phyloP scores from a whole-genome alignment of 371 early-diverging fungal species.

The Blakeslea trispora region DNA sequence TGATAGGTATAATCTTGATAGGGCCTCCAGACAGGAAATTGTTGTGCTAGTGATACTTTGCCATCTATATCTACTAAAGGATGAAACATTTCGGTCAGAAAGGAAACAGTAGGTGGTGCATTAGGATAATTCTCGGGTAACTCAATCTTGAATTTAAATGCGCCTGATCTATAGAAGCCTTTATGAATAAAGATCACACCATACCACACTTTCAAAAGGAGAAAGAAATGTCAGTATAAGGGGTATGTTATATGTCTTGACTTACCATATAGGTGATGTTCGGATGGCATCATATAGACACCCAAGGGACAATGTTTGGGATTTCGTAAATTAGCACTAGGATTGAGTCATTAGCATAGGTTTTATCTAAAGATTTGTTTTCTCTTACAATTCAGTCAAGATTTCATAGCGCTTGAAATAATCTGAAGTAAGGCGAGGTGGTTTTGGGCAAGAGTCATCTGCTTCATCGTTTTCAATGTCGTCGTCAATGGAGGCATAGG shows the following conservation, averaged over 20 bases:
- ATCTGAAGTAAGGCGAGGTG: conserved; percentile 22
- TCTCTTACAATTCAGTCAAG: conserved; percentile 51
- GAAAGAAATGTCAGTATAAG: neutral
- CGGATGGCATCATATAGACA: conserved; percentile 85
- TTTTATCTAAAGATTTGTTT: too few species aligned
- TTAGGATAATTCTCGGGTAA: conserved; percentile 90
- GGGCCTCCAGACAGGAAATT: conserved; percentile 85
- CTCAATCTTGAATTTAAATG: conserved; percentile 90
- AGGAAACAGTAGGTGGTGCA: conserved; percentile 82
- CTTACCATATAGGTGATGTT: conserved; percentile 74
- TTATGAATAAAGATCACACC: conserved; percentile 86
- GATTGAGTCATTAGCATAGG: neutral
- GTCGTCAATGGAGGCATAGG: neutral
- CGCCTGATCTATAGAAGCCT: conserved; percentile 91
- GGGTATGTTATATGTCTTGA: too few species aligned
- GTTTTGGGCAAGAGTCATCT: neutral
- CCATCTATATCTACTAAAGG: conserved; percentile 86
- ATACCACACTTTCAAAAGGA: conserved; percentile 68
- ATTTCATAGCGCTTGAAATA: conserved; percentile 51
- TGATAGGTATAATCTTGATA: conserved; percentile 82
- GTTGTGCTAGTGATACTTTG: conserved; percentile 68
- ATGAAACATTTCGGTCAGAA: conserved; percentile 93
- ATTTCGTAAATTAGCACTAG: conserved; percentile 74
- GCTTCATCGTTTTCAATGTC: neutral
- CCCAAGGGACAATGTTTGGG: conserved; percentile 83